Evolutionary conservation across 2,329 filamentous ascomycete species (phyloP).

Genomic region (Trichoderma breve): DNA sequence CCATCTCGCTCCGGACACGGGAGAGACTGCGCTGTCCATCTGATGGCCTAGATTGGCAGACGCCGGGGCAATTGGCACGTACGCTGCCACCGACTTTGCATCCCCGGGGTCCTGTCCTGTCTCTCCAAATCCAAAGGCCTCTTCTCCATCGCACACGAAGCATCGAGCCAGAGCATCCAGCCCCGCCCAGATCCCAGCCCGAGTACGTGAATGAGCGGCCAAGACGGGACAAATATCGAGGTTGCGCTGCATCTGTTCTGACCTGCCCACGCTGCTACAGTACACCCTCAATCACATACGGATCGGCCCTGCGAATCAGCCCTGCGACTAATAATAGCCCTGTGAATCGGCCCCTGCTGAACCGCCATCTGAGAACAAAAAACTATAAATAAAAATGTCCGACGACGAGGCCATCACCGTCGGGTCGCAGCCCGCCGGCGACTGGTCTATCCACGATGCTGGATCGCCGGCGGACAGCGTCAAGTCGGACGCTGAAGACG

Average conservation of each 20-base stretch:
- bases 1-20: slow-evolving; percentile 17
- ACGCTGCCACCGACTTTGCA: slow-evolving; percentile 37
- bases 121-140: slow-evolving; percentile 18
- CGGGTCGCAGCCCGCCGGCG: slow-evolving; percentile 34
- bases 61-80: slow-evolving; percentile 40
- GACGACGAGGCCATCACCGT: slow-evolving; percentile 40
- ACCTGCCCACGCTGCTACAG: background rate
- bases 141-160: slow-evolving; percentile 16
- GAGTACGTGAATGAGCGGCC: slow-evolving; percentile 1
- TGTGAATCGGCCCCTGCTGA: slow-evolving; percentile 17
- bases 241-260: background rate
- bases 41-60: slow-evolving; percentile 38
- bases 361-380: slow-evolving; percentile 32
- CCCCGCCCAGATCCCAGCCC: slow-evolving; percentile 5
- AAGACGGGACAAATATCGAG: background rate
- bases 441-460: slow-evolving; percentile 38
- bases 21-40: slow-evolving; percentile 28
- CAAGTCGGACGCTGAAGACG: slow-evolving; percentile 42
- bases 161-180: background rate
- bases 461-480: slow-evolving; percentile 44
- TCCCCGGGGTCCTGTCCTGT: slow-evolving; percentile 26
- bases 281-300: slow-evolving; percentile 4
- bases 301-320: slow-evolving; percentile 10
- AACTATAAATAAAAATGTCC: slow-evolving; percentile 30
- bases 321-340: slow-evolving; percentile 22